Conservation (phyloP, 2,329 filamentous ascomycete genomes). For the Trichophyton mentagrophytes region DNA sequence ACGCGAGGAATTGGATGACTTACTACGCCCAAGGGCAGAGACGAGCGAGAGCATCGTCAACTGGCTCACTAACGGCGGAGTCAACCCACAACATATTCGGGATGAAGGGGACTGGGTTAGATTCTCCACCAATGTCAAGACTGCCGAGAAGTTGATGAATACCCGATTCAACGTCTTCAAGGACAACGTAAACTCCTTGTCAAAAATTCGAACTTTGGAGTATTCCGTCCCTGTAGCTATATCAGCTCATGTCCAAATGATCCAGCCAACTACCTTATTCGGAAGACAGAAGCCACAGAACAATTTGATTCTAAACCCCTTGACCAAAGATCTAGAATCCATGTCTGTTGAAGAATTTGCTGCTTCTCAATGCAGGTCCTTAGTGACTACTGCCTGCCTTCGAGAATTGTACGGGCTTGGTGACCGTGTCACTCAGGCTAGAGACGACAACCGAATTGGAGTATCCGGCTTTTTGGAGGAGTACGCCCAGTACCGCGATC, state of each 20-base stretch:
- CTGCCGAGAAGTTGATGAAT: slow-evolving; percentile 9
- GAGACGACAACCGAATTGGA: slow-evolving; percentile 30
- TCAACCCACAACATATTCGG: slow-evolving; percentile 36
- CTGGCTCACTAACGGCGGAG: slow-evolving; percentile 44
- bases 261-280: slow-evolving; percentile 55
- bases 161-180: slow-evolving; percentile 8
- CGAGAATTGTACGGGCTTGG: slow-evolving; percentile 38
- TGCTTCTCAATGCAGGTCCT: slow-evolving; percentile 10
- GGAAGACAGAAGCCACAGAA: slow-evolving; percentile 20
- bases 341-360: slow-evolving; percentile 10
- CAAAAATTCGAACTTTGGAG: slow-evolving; percentile 41
- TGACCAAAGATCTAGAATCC: slow-evolving; percentile 29
- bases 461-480: slow-evolving; percentile 40
- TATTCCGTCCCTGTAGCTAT: slow-evolving; percentile 51
- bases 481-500: slow-evolving; percentile 42
- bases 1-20: slow-evolving; percentile 44
- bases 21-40: slow-evolving; percentile 41
- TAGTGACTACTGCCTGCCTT: slow-evolving; percentile 37
- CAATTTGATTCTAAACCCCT: slow-evolving; percentile 24
- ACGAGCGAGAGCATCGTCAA: slow-evolving; percentile 38
- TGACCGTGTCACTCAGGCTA: slow-evolving; percentile 28
- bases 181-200: slow-evolving; percentile 9
- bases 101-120: slow-evolving; percentile 48
- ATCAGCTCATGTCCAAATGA: slow-evolving; percentile 44
- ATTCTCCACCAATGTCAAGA: slow-evolving; percentile 26